These are phyloP conservation scores for Pulveroboletus ravenelii DNA, from an alignment of 768 basidiomycete genomes.

Conservation along the genomic window DNA sequence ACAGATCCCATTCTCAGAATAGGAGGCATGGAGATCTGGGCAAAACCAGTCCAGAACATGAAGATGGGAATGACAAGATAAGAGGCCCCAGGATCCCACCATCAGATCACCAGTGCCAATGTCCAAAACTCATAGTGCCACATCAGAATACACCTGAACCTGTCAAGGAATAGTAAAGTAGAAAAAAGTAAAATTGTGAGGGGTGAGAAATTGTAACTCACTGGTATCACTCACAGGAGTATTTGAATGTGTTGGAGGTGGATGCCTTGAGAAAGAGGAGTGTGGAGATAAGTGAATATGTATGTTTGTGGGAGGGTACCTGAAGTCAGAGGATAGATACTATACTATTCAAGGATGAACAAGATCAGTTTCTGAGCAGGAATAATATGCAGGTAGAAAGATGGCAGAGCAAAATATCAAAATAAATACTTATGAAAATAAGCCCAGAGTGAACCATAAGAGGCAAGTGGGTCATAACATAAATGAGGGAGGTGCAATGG, in stretches of 20 bases:
- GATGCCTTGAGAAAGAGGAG: slow-evolving; percentile 17
- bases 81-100: no score
- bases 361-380: not conserved
- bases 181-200: no score
- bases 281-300: slow-evolving; percentile 16
- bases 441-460: not conserved
- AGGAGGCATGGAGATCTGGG: no score
- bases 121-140: not conserved
- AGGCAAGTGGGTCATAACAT: not conserved
- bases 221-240: slow-evolving; percentile 26
- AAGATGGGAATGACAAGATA: not conserved
- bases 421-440: not conserved
- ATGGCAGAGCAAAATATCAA: not conserved
- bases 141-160: not conserved
- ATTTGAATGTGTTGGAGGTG: slow-evolving; percentile 21
- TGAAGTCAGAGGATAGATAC: not conserved
- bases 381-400: not conserved
- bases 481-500: not conserved
- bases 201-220: slow-evolving; percentile 13
- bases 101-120: not conserved
- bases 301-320: slow-evolving; percentile 5
- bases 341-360: slow-evolving; percentile 11
- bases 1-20: not conserved
- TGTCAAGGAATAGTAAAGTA: not conserved
- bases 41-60: not conserved